Percentiles rank a stretch among this genome's conserved stretches.
phyloP scores from a whole-genome alignment of 139 green algal genomes.

The Micromonas commoda region DNA sequence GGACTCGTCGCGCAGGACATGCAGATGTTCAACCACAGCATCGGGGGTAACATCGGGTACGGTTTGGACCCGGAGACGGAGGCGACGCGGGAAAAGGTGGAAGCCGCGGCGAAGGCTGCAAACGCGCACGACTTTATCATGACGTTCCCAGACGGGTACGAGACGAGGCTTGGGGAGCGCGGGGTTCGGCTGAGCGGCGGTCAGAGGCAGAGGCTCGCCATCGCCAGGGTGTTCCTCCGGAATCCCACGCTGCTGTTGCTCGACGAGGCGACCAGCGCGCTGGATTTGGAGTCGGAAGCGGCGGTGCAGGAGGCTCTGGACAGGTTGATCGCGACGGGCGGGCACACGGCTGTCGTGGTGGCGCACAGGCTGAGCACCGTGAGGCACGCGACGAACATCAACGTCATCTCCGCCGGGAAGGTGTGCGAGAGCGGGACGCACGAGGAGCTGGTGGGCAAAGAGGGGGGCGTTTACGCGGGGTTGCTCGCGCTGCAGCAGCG shows the following conservation, averaged over 20 bases:
- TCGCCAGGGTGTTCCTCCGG: slow-evolving; percentile 68
- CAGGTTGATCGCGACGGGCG: slow-evolving; percentile 16
- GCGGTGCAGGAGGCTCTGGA: slow-evolving; percentile 9
- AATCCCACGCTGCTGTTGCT: slow-evolving; percentile 43
- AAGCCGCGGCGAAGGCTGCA: slow-evolving; percentile 26
- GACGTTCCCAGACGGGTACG: slow-evolving; percentile 40
- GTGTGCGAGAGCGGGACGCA: slow-evolving; percentile 61
- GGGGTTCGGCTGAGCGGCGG: slow-evolving; percentile 51
- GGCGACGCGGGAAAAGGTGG: slow-evolving; percentile 36
- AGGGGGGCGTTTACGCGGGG: neutral
- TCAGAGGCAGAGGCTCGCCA: slow-evolving; percentile 80
- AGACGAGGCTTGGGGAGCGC: slow-evolving; percentile 43
- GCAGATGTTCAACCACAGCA: slow-evolving; percentile 33
- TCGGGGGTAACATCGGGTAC: slow-evolving; percentile 54
- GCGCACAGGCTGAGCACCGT: slow-evolving; percentile 87
- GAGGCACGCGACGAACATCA: slow-evolving; percentile 65
- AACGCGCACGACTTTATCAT: slow-evolving; percentile 46
- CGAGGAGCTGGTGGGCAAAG: slow-evolving; percentile 49
- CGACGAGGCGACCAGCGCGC: slow-evolving; percentile 41
- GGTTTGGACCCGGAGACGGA: slow-evolving; percentile 30
- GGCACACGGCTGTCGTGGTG: slow-evolving; percentile 79
- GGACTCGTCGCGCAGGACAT: slow-evolving; percentile 48
- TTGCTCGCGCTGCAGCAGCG: neutral
- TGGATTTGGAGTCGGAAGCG: slow-evolving; percentile 34
- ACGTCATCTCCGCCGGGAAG: slow-evolving; percentile 26